Conservation (phyloP, 192 early-diverging fungal genomes). For the Diversispora eburnea region DNA sequence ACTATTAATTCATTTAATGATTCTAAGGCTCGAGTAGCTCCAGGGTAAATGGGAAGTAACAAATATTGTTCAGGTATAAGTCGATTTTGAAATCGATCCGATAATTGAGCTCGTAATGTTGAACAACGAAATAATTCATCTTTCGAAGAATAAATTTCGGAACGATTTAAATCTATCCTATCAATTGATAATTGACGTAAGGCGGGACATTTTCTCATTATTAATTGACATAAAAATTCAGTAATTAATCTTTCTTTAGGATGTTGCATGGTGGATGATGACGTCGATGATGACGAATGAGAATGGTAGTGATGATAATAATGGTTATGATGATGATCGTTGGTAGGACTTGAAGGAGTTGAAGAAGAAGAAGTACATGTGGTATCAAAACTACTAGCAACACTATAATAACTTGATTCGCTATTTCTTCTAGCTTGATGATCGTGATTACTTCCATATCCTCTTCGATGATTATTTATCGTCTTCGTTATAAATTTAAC, state of each 20-base stretch:
- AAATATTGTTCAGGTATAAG: constrained; percentile 2
- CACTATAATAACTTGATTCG: not conserved
- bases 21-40: not conserved
- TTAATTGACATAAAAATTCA: constrained; percentile 2
- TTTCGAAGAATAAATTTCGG: too few species aligned
- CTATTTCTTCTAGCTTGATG: not conserved
- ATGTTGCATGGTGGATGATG: not conserved
- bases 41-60: not conserved
- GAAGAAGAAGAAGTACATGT: not conserved
- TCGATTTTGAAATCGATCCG: constrained; percentile 4
- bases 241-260: constrained; percentile 2
- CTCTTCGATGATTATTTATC: not conserved
- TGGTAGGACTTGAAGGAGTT: not conserved
- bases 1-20: constrained; percentile 18
- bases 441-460: not conserved
- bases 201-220: constrained; percentile 6
- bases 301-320: not conserved
- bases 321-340: too few species aligned
- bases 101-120: not conserved
- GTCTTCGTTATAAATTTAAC: not conserved
- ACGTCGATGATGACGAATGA: not conserved
- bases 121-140: not conserved
- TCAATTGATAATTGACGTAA: constrained; percentile 22
- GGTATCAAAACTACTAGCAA: not conserved
- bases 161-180: not conserved